These are phyloP conservation scores for Polymyxa betae DNA, from an alignment of 208 protist species.

Conservation along the genomic window DNA sequence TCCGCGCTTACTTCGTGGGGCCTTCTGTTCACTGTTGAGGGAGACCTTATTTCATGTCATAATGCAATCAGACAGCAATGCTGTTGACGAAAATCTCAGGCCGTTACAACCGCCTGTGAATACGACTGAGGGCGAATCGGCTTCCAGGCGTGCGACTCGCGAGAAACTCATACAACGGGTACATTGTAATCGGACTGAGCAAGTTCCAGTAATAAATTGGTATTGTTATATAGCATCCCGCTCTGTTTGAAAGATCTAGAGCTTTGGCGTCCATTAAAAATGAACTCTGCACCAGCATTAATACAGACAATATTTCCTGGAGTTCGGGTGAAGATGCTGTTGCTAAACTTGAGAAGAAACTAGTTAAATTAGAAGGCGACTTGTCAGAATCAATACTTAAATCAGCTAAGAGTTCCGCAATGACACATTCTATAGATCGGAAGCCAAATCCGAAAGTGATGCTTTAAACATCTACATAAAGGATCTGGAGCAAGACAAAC, in stretches of 20 bases:
- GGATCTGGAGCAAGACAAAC: not conserved
- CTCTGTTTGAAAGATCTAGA: not conserved
- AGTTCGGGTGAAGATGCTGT: not conserved
- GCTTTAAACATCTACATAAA: not conserved
- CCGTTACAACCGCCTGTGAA: no score
- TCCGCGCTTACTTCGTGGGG: no score
- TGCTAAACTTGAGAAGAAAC: not conserved
- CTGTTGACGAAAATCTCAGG: no score
- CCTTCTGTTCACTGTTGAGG: no score
- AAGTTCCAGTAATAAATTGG: no score
- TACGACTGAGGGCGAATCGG: no score
- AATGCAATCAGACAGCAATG: no score
- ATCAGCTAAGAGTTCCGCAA: not conserved
- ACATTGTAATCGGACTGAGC: no score
- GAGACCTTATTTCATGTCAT: no score
- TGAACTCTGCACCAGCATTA: not conserved
- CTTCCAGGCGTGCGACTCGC: no score
- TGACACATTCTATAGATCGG: not conserved
- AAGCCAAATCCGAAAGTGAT: not conserved
- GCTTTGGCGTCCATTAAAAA: not conserved
- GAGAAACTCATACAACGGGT: no score
- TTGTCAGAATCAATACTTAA: not conserved
- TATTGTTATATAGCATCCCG: no score
- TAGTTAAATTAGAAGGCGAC: not conserved
- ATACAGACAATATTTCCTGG: not conserved